These are phyloP conservation scores for Neofusicoccum kwambonambiense DNA, from an alignment of 2,329 filamentous ascomycete species.

Conservation along the genomic window DNA sequence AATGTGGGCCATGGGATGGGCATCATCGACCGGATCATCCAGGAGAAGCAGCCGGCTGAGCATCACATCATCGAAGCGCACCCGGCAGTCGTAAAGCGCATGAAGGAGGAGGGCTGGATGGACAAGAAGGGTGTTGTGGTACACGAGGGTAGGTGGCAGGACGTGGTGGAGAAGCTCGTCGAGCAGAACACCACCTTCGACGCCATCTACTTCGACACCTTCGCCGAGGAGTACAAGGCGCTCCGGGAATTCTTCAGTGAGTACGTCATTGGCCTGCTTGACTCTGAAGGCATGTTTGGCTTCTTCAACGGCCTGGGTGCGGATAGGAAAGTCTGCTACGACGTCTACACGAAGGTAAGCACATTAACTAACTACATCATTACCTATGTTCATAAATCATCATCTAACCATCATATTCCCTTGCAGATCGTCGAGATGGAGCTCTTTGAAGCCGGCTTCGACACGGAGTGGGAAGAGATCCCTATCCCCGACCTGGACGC, in stretches of 20 bases:
- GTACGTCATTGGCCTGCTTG: slow-evolving; percentile 75
- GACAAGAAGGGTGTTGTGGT: slow-evolving; percentile 50
- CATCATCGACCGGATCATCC: slow-evolving; percentile 50
- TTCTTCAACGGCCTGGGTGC: slow-evolving; percentile 80
- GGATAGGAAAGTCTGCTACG: slow-evolving; percentile 89
- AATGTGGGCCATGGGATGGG: slow-evolving; percentile 54
- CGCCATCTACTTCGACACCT: slow-evolving; percentile 90
- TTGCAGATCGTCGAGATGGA: slow-evolving; percentile 76
- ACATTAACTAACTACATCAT: neutral
- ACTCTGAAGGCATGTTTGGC: slow-evolving; percentile 58
- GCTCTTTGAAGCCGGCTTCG: slow-evolving; percentile 81
- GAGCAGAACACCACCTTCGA: slow-evolving; percentile 46
- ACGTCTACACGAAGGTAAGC: slow-evolving; percentile 78
- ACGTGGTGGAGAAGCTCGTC: slow-evolving; percentile 46
- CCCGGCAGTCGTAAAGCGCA: slow-evolving; percentile 46
- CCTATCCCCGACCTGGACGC: slow-evolving; percentile 69
- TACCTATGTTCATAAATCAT: neutral
- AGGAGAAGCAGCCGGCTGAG: slow-evolving; percentile 42
- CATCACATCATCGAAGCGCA: slow-evolving; percentile 56
- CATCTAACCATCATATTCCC: neutral
- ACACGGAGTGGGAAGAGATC: slow-evolving; percentile 81
- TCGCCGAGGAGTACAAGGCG: slow-evolving; percentile 88
- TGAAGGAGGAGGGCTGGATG: slow-evolving; percentile 49
- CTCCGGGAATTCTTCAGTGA: slow-evolving; percentile 86
- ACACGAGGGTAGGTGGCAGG: slow-evolving; percentile 52